Percentiles rank a stretch among this genome's conserved stretches.
Conservation (phyloP, 352 stramenopile species). For the Globisporangium radiosum region DNA sequence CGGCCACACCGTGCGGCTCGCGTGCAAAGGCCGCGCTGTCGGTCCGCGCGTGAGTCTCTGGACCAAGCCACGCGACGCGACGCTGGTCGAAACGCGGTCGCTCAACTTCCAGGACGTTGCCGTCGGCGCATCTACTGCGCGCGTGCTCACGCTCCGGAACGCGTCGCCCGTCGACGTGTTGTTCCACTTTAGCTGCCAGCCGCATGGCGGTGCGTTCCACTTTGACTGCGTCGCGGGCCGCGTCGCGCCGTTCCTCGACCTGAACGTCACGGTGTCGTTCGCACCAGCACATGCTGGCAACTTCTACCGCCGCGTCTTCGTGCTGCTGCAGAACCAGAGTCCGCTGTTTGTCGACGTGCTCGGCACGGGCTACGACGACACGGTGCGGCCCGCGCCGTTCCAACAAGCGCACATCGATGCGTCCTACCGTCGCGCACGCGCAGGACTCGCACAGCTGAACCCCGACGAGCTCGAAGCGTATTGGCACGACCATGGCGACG, state of each 20-base stretch:
- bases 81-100: constrained; percentile 62
- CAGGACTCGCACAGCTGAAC: constrained; percentile 60
- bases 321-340: constrained; percentile 81
- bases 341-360: constrained; percentile 85
- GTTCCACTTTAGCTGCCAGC: constrained; percentile 78
- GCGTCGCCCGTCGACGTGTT: constrained; percentile 57
- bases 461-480: constrained; percentile 81
- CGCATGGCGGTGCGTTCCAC: constrained; percentile 65
- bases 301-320: constrained; percentile 88
- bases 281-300: constrained; percentile 68
- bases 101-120: constrained; percentile 89
- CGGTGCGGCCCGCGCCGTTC: constrained; percentile 86
- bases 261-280: constrained; percentile 84
- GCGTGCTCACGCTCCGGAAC: constrained; percentile 83
- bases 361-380: constrained; percentile 86
- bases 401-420: constrained; percentile 89
- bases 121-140: constrained; percentile 43
- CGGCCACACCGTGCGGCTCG: constrained; percentile 76
- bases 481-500: constrained; percentile 59
- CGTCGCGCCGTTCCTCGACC: constrained; percentile 74
- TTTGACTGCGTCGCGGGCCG: constrained; percentile 74
- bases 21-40: constrained; percentile 60
- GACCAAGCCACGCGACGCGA: constrained; percentile 75
- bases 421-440: constrained; percentile 45
- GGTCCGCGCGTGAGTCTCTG: constrained; percentile 64